Base-by-base conservation (phyloP, 139 green algal species). In the Tetratostichococcus sp. region DNA sequence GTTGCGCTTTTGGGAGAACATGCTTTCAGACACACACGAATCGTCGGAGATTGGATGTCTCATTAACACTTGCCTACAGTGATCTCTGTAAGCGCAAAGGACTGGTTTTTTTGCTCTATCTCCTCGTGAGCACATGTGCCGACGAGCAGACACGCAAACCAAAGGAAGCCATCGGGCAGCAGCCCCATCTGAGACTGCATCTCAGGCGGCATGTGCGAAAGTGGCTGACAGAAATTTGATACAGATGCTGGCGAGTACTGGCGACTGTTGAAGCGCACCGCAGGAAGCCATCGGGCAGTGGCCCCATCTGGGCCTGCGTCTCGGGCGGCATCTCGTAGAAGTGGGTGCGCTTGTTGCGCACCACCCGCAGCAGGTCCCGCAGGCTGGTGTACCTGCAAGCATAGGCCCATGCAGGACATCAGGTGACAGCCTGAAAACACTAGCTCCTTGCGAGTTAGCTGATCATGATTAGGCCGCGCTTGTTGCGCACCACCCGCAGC, bases 281-380 rank as follows among this genome's bases (percentile, higher is more conserved):
- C 35, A 92, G 74, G 81, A 91, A 95, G 59, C 86, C 88, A 17
- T 92, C 77, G 3, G 91, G 87, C 57, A 93, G 62, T 6, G 85
- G 80, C 26, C 88, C 91, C 72, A 96, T 22, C 57, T 88, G 69
- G 21, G 75, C 73, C 83, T 97, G 89, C 70, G 97, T 77, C 11
- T 79, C 75, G 5, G 65, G 35, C 23, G 96, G 93, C 75, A 98
- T 91, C 75, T 99, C 96, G 43, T 92, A 79, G 82, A 93, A 98
- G 83, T 99, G 96, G 76, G 91, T 95, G 80, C 88, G 84, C 88
- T 99, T 99, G 91, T 99, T 99, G 80, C 96, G 87, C 68, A 99
- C 89, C 30, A 99, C 92, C n/a, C 96, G 84, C 80, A 99, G 88
- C 81, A 99, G 83, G 82, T 99, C 96, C 8, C 96, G 84, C 80